Percentiles rank a stretch among this genome's conserved stretches.
phyloP scores from a whole-genome alignment of 2,329 filamentous ascomycete species.

The Aspergillus glaucus region DNA sequence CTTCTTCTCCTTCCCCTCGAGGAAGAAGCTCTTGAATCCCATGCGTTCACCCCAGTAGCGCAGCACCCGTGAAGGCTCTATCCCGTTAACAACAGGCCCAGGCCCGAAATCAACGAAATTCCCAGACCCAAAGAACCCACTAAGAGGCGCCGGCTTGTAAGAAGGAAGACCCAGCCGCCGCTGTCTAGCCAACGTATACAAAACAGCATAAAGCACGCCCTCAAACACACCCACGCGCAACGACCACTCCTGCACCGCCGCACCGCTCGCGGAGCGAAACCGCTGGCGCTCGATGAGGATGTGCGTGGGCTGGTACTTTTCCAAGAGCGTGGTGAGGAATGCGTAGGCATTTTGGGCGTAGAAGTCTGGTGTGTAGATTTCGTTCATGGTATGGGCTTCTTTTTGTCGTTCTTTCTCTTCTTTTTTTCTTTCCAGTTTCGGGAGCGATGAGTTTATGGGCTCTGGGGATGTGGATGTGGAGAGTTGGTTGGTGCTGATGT shows the following conservation, averaged over 20 bases:
- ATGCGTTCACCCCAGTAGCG: slow-evolving; percentile 44
- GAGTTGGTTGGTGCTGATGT: slow-evolving; percentile 11
- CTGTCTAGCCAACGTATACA: slow-evolving; percentile 51
- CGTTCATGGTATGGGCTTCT: background rate
- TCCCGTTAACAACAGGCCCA: slow-evolving; percentile 38
- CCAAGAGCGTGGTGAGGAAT: slow-evolving; percentile 47
- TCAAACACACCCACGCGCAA: slow-evolving; percentile 75
- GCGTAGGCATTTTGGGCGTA: slow-evolving; percentile 53
- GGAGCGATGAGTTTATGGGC: background rate
- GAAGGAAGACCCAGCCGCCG: slow-evolving; percentile 19
- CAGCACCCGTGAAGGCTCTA: slow-evolving; percentile 51
- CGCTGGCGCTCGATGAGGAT: slow-evolving; percentile 65
- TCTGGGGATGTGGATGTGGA: background rate
- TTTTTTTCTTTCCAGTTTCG: background rate
- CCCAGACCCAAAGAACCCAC: slow-evolving; percentile 7
- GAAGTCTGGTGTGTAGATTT: slow-evolving; percentile 32
- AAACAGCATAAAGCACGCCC: slow-evolving; percentile 68
- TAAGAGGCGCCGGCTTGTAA: background rate
- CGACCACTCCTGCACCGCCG: slow-evolving; percentile 73
- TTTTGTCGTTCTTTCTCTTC: background rate
- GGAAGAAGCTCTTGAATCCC: slow-evolving; percentile 1
- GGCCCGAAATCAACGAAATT: slow-evolving; percentile 26
- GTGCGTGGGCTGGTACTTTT: slow-evolving; percentile 53
- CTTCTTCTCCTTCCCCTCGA: slow-evolving; percentile 15
- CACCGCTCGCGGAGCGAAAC: slow-evolving; percentile 57